These are phyloP conservation scores for Sutorius australiensis DNA, from an alignment of 768 basidiomycete species.

Conservation along the genomic window DNA sequence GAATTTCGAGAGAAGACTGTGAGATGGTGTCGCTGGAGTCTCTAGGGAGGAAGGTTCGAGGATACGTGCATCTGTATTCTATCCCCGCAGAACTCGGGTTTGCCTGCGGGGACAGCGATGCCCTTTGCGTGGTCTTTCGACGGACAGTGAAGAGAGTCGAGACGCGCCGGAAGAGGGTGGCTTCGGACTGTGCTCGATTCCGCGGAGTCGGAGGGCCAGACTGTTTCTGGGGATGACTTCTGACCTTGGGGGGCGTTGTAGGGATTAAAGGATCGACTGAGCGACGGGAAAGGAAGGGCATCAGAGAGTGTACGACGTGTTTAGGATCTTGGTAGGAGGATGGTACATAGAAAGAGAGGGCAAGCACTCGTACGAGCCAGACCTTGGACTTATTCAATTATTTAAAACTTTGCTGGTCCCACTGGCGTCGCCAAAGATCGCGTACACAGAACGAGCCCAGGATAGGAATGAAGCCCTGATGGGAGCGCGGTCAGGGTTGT, in stretches of 20 bases:
- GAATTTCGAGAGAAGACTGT: slow-evolving; percentile 30
- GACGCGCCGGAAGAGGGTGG: slow-evolving; percentile 27
- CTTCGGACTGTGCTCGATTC: slow-evolving; percentile 25
- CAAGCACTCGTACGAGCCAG: neutral
- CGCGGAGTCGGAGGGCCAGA: slow-evolving; percentile 10
- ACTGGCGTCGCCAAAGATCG: slow-evolving; percentile 19
- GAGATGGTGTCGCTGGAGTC: slow-evolving; percentile 21
- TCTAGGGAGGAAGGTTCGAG: slow-evolving; percentile 15
- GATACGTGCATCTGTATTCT: slow-evolving; percentile 14
- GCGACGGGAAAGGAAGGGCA: slow-evolving; percentile 31
- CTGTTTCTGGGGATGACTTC: neutral
- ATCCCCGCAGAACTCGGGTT: slow-evolving; percentile 9
- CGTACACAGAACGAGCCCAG: slow-evolving; percentile 11
- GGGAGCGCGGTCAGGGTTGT: slow-evolving; percentile 9
- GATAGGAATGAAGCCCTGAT: neutral
- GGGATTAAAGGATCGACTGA: slow-evolving; percentile 21
- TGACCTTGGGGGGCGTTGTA: neutral
- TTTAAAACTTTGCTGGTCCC: slow-evolving; percentile 18
- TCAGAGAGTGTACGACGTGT: slow-evolving; percentile 3
- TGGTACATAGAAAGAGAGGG: slow-evolving; percentile 16
- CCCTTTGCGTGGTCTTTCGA: slow-evolving; percentile 19
- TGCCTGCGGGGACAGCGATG: slow-evolving; percentile 2
- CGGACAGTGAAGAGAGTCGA: slow-evolving; percentile 26
- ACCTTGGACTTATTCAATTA: slow-evolving; percentile 13
- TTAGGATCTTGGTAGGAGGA: neutral